Evolutionary conservation across 2,329 filamentous ascomycete species (phyloP).

Genomic region (Onygenales sp.): DNA sequence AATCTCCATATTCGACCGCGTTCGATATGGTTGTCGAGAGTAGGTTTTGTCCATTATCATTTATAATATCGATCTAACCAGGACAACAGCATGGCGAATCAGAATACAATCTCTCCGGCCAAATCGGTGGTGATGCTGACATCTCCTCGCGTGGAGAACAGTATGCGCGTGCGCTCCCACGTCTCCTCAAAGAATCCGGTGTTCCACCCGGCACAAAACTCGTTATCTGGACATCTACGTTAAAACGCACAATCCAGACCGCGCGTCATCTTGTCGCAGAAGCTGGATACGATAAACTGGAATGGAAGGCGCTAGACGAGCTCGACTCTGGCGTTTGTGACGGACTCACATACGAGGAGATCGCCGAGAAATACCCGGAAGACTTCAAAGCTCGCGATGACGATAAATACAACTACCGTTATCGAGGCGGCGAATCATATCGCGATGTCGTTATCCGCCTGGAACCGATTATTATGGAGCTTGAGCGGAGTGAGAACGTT

Average conservation of each 20-base stretch:
- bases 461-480: conserved; percentile 98
- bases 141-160: conserved; percentile 78
- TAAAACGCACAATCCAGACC: conserved; percentile 82
- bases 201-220: conserved; percentile 57
- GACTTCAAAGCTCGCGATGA: conserved; percentile 94
- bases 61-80: conserved; percentile 25
- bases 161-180: conserved; percentile 77
- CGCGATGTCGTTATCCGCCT: conserved; percentile 95
- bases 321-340: conserved; percentile 95
- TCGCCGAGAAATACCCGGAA: conserved; percentile 81
- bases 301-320: conserved; percentile 98
- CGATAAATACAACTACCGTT: conserved; percentile 99
- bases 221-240: conserved; percentile 66
- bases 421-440: conserved; percentile 90
- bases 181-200: conserved; percentile 74
- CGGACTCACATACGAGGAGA: conserved; percentile 90
- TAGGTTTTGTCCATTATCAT: conserved; percentile 37
- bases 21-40: conserved; percentile 90
- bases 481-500: conserved; percentile 92
- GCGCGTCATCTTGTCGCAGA: conserved; percentile 68
- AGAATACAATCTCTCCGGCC: conserved; percentile 77
- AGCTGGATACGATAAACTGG: conserved; percentile 72
- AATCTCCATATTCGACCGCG: conserved; percentile 95
- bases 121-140: conserved; percentile 86
- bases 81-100: conserved; percentile 70